Evolutionary conservation across 2,329 filamentous ascomycete species (phyloP), one percentile per base, ranked within the genome.

Genomic region (Xylaria arbuscula): DNA sequence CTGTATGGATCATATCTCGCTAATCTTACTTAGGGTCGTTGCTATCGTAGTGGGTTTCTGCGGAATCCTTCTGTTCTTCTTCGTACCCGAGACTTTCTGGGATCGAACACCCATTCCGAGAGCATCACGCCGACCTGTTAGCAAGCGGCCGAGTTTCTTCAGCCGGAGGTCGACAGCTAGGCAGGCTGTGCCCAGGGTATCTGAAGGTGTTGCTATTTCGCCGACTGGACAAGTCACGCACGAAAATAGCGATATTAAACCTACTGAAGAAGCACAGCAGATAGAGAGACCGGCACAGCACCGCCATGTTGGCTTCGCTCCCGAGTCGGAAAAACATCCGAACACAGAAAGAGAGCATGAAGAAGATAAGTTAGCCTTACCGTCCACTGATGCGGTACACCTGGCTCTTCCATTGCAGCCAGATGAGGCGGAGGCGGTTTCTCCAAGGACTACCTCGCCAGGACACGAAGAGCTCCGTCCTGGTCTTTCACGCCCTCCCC

Each of bases 51-150:
- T 94, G 40, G 93, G 85, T 0, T 87, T 93, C 56, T 90, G 89
- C 68, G 86, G 90, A 45, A 78, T 88, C 22, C 81, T 97, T 2
- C 84, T 98, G 1, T 97, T 97, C 78, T 85, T 98, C 67, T 97
- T 97, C 74, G 93, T 97, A 0, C 95, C 95, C 0, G 95, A 98
- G 81, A 97, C 94, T 0, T 98, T 97, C 73, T 98, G 95, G 95
- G 94, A 98, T 79, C 86, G 95, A 56, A 91, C 91, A 2, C 94
- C 94, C 1, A 66, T 79, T 36, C 80, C 81, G 1, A 78, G 74
- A 54, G 76, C 80, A 6, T 76, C 80, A 2, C 77, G 79, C 22
- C 80, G 79, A 48, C 73, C 79, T 2, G 77, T 78, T 7, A 28
- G 28, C 28, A 82, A 79, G 66, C 77, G 84, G 22, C 83, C 84